Evolutionary conservation across 2,329 filamentous ascomycete species (phyloP).

Genomic region (Colletotrichum lindemuthianum): DNA sequence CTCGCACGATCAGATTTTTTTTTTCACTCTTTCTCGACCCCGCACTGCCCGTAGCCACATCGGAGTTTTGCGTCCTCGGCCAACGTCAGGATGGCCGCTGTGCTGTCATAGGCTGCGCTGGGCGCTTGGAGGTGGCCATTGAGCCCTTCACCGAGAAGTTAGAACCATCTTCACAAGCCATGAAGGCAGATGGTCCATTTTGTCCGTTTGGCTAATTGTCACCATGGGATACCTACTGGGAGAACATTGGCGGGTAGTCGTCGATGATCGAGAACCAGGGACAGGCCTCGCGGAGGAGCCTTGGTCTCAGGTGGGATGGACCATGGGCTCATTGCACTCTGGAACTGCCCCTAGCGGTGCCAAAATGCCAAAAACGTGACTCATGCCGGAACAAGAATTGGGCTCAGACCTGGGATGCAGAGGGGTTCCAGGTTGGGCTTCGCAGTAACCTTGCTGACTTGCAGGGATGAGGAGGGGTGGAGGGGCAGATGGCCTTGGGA

Average conservation of each 20-base stretch:
- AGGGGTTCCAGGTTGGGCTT: constrained; percentile 34
- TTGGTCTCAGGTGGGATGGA: constrained; percentile 23
- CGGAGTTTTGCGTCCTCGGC: constrained; percentile 27
- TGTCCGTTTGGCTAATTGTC: not conserved
- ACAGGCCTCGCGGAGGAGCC: constrained; percentile 27
- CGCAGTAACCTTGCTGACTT: constrained; percentile 30
- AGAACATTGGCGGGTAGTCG: not conserved
- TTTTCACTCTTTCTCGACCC: constrained; percentile 11
- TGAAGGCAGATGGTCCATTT: not conserved
- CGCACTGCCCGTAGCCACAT: constrained; percentile 16
- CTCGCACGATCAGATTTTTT: constrained; percentile 24
- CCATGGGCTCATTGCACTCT: constrained; percentile 17
- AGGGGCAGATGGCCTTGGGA: constrained; percentile 28
- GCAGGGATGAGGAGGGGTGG: constrained; percentile 33
- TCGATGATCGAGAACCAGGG: constrained; percentile 14
- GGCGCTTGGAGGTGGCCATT: not conserved
- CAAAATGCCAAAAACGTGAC: constrained; percentile 29
- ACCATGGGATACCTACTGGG: not conserved
- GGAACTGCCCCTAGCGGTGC: not conserved
- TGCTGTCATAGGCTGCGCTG: constrained; percentile 6
- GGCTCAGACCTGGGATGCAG: constrained; percentile 26
- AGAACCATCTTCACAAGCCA: constrained; percentile 3
- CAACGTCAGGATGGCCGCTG: constrained; percentile 1
- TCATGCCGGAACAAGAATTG: constrained; percentile 34
- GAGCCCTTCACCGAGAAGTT: constrained; percentile 3